phyloP scores from a whole-genome alignment of 768 basidiomycete genomes.

The Terana coerulea region DNA sequence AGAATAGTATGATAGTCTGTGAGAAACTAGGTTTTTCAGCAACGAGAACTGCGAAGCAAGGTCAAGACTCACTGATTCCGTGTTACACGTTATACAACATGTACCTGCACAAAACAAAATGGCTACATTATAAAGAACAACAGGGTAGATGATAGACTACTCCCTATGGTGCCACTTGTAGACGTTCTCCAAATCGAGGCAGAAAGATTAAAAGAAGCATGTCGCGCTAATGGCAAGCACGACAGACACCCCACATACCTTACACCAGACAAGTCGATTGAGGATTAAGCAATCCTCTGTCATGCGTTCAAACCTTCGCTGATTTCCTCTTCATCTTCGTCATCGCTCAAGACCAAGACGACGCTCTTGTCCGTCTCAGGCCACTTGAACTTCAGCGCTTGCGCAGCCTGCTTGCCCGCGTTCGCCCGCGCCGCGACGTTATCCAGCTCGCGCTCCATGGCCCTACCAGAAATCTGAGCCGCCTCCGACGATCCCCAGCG shows the following conservation, averaged over 20 bases:
- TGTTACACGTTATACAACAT: too few relatives aligned
- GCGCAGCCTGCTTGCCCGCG: not conserved
- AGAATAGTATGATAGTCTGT: too few relatives aligned
- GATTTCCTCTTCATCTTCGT: constrained; percentile 35
- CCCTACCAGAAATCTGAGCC: constrained; percentile 23
- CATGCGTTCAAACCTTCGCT: not conserved
- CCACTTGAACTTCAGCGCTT: constrained; percentile 32
- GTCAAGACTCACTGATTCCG: too few relatives aligned
- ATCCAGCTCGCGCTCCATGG: constrained; percentile 33
- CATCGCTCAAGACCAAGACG: constrained; percentile 49
- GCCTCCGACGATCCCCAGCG: not conserved
- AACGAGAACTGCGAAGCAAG: too few relatives aligned
- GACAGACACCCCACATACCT: not conserved
- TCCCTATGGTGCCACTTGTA: not conserved
- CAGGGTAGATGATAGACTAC: not conserved
- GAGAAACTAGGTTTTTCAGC: too few relatives aligned
- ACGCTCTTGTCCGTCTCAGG: constrained; percentile 38
- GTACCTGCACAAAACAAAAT: constrained; percentile 3
- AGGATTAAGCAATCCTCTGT: too few relatives aligned
- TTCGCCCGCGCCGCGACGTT: not conserved
- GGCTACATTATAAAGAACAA: not conserved
- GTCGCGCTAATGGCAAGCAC: not conserved
- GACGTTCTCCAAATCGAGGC: not conserved
- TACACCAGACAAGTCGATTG: not conserved
- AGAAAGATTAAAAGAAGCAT: not conserved